Evolutionary conservation across 1,284 basidiomycete species (phyloP).

Genomic region (Apiotrichum veenhuisii): DNA sequence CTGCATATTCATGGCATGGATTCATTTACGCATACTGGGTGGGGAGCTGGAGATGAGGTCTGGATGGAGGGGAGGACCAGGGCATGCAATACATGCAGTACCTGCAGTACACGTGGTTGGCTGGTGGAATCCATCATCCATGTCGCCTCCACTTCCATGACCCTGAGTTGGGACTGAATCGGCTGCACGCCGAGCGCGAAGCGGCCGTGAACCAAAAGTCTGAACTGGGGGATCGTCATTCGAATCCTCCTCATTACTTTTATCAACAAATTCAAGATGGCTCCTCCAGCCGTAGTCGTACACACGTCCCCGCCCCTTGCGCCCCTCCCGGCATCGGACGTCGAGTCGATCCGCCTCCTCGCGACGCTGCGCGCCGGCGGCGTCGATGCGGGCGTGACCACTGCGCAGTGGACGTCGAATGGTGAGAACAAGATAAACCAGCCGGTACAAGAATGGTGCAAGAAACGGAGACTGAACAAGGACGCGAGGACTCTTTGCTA

Average conservation of each 20-base stretch:
- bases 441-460: too few species aligned
- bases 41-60: too few species aligned
- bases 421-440: constrained; percentile 13
- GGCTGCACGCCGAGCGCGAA: too few species aligned
- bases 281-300: constrained; percentile 21
- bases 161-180: background rate
- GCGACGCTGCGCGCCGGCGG: constrained; percentile 26
- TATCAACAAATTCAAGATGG: background rate
- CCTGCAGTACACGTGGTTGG: too few species aligned
- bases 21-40: background rate
- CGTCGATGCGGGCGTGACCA: constrained; percentile 19
- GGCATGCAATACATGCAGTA: too few species aligned
- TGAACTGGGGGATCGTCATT: background rate
- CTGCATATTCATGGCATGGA: background rate
- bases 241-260: background rate
- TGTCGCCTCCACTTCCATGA: background rate
- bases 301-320: constrained; percentile 34
- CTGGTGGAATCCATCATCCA: too few species aligned
- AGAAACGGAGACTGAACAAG: too few species aligned
- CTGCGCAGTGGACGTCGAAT: constrained; percentile 30
- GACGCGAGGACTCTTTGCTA: too few species aligned
- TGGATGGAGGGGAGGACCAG: too few species aligned
- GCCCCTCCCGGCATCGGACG: constrained; percentile 33
- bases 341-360: constrained; percentile 32
- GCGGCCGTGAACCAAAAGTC: background rate